Conservation (phyloP, 805 yeast species). For the Kodamaea hsintzibuensis region DNA sequence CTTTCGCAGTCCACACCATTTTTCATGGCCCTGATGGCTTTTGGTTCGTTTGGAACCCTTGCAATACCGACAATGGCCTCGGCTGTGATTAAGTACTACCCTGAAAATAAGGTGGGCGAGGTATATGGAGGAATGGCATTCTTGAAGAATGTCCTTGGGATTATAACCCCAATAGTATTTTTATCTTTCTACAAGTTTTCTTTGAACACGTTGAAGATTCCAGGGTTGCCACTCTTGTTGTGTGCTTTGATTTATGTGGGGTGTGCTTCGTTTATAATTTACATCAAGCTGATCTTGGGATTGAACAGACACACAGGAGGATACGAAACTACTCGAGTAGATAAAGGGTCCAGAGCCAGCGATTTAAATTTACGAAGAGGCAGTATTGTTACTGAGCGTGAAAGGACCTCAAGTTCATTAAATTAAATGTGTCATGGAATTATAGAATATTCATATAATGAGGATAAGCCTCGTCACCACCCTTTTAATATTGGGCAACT, state of each 20-base stretch:
- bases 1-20: constrained; percentile 26
- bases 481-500: no score
- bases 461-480: no score
- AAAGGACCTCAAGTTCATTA: no score
- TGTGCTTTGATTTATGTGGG: constrained; percentile 15
- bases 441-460: no score
- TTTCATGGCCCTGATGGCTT: constrained; percentile 33
- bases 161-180: constrained; percentile 50
- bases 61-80: constrained; percentile 61
- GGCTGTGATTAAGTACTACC: constrained; percentile 59
- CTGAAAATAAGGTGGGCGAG: constrained; percentile 64
- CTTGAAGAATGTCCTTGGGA: constrained; percentile 49
- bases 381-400: no score
- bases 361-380: no score
- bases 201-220: constrained; percentile 25
- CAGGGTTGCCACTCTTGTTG: constrained; percentile 29
- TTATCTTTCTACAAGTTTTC: constrained; percentile 47
- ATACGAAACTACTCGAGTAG: not conserved
- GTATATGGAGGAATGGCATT: constrained; percentile 70
- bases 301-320: constrained; percentile 12
- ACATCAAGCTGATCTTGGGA: constrained; percentile 19
- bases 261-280: constrained; percentile 12
- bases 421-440: no score
- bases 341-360: not conserved
- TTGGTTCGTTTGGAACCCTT: constrained; percentile 51